Evolutionary conservation across 2,329 filamentous ascomycete genomes (phyloP), one percentile per base, ranked within the genome.

Genomic region (Colletotrichum scovillei): DNA sequence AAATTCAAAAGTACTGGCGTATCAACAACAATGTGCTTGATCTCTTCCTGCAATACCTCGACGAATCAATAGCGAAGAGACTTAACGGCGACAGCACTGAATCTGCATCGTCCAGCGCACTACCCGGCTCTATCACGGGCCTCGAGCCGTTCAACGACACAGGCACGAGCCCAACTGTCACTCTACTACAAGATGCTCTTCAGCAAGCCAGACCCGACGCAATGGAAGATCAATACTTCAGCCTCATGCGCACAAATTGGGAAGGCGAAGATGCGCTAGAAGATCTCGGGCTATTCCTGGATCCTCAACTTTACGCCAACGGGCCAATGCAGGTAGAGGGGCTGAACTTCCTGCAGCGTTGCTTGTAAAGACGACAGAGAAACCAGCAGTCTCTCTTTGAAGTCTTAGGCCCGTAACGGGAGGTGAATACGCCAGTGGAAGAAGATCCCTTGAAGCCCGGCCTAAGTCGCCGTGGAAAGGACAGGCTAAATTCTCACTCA

Each of bases 21-120:
- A 82, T 83, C 72, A 84, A 84, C 77, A 83, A 82, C 74, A 82
- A 81, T 42, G 76, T 83, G 0, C 78, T 84, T 6, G 82, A 84
- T 28, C 73, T 84, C 6, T 84, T 84, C 32, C 75, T 84, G 0
- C 81, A 80, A 28, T 83, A 83, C 4, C 79, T 83, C 6, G 82
- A 84, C 67, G 79, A 80, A 14, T 82, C 82, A 3, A 83, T 83
- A 35, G 81, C 80, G 7, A 80, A 79, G n/a, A 77, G 81, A 22
- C 76, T 83, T 5, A 77, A 81, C 46, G 79, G 77, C 1, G 24
- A 55, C 24, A 38, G 35, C 11, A 8, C 58, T 2, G 75, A 75
- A 28, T 35, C 57, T 55, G 69, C 64, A 35, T 53, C 65, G 32
- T 7, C 49, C 42, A 60, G 57, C 46, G 59, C 30, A 22, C 35